Evolutionary conservation across 2,329 filamentous ascomycete species (phyloP).

Genomic region (Blumeria graminis): DNA sequence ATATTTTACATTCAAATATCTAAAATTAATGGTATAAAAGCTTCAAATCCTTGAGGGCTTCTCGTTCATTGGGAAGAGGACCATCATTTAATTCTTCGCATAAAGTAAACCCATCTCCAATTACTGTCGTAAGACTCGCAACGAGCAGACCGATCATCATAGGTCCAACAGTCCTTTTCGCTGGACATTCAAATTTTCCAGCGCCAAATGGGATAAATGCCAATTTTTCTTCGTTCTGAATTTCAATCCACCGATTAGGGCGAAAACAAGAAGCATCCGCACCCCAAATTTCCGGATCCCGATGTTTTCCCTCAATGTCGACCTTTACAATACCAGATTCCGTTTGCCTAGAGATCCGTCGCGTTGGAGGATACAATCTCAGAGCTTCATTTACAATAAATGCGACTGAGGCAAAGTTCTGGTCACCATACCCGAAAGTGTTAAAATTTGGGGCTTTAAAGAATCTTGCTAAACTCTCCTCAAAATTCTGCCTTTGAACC

Average conservation of each 20-base stretch:
- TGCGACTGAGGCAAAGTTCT: background rate
- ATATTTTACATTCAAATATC: too few species aligned
- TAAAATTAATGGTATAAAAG: too few species aligned
- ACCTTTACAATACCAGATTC: background rate
- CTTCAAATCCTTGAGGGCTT: background rate
- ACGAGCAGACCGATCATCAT: slow-evolving; percentile 6
- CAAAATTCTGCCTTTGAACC: background rate
- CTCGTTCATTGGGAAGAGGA: background rate
- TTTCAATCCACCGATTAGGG: slow-evolving; percentile 10
- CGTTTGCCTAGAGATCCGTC: slow-evolving; percentile 4
- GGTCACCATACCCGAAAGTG: background rate
- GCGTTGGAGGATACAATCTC: slow-evolving; percentile 6
- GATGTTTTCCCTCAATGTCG: slow-evolving; percentile 7
- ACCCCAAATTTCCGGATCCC: slow-evolving; percentile 4
- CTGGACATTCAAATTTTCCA: slow-evolving; percentile 5
- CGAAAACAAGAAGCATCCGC: slow-evolving; percentile 3
- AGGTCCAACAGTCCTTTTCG: slow-evolving; percentile 4
- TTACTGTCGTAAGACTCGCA: background rate
- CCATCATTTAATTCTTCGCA: background rate
- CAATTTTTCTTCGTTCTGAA: slow-evolving; percentile 2
- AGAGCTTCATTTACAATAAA: slow-evolving; percentile 5
- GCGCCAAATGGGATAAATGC: slow-evolving; percentile 4
- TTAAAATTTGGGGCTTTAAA: background rate
- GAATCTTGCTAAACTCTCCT: background rate
- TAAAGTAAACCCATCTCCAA: slow-evolving; percentile 1